phyloP scores from a whole-genome alignment of 805 yeast genomes.

The Candida germanica region DNA sequence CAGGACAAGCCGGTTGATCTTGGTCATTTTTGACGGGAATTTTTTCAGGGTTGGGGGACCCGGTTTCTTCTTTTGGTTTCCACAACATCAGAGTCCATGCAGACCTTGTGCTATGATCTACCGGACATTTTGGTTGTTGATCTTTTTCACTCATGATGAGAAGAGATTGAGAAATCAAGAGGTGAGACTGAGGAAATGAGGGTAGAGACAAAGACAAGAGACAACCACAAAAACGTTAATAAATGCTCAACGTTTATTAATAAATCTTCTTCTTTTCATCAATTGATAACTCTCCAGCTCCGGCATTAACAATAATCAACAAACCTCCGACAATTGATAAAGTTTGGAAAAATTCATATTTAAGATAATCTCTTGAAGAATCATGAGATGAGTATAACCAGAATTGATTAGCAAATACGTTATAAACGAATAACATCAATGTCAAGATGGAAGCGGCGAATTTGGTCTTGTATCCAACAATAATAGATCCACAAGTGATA shows the following conservation, averaged over 20 bases:
- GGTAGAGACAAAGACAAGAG: too few relatives aligned
- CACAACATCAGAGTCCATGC: constrained; percentile 30
- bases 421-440: constrained; percentile 68
- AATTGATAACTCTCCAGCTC: constrained; percentile 90
- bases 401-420: constrained; percentile 78
- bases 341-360: constrained; percentile 93
- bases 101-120: constrained; percentile 43
- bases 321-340: constrained; percentile 93
- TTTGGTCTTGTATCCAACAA: constrained; percentile 90
- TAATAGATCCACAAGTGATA: constrained; percentile 68
- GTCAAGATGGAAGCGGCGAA: constrained; percentile 75
- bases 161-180: too few relatives aligned
- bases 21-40: constrained; percentile 11
- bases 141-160: constrained; percentile 2
- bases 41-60: constrained; percentile 49
- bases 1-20: constrained; percentile 29
- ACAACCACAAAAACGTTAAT: background rate
- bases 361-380: constrained; percentile 80
- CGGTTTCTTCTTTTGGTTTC: background rate
- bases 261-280: constrained; percentile 95
- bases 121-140: constrained; percentile 45
- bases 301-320: constrained; percentile 85
- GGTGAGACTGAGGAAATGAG: background rate
- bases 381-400: constrained; percentile 75
- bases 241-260: constrained; percentile 21